Evolutionary conservation across 305 asterid species (phyloP), one percentile per base, ranked within the genome.

Genomic region (Fraxinus albicans): DNA sequence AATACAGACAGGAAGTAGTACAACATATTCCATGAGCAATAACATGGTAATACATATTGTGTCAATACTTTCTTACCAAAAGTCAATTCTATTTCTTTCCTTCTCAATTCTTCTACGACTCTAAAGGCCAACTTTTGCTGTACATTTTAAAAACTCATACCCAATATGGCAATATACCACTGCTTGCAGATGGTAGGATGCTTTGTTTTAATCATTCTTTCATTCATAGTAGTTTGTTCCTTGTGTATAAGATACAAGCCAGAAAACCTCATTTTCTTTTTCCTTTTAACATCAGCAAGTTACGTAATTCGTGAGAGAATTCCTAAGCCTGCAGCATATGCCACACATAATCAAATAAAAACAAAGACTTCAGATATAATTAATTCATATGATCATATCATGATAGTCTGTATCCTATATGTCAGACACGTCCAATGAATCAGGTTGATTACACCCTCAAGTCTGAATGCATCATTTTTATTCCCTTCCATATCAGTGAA

Each of bases 201-300:
- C 77, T 35, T n/a, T 72, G 4, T 31, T 72, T 72, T n/a, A 73
- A 21, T 73, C 77, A 35, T 73, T 73, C 77, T 73, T 73, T 19
- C 29, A 34, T 73, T 36, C 77, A 73, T 2, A 73, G 31, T 73
- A 17, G 2, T 35, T 17, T 73, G 53, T 35, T 73, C 50, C 36
- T 55, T 50, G 34, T 31, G 34, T 19, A 19, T 58, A 58, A 58
- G 69, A 6, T 6, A 25, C 36, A 9, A 67, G 42, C 40, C 47
- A 31, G 77, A 72, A 72, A 6, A 72, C 58, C 23, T 47, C 38
- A n/a, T 75, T 76, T 34, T 50, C 73, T 3, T 77, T 77, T 19
- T 29, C 77, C 78, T 50, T 10, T 9, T 31, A 21, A 77, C 40
- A 82, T 76, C 73, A 50, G 42, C 40, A 34, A 69, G 21, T 42